These are phyloP conservation scores for Echeveria elegans DNA, from an alignment of 164 flowering plant genomes.

Conservation along the genomic window DNA sequence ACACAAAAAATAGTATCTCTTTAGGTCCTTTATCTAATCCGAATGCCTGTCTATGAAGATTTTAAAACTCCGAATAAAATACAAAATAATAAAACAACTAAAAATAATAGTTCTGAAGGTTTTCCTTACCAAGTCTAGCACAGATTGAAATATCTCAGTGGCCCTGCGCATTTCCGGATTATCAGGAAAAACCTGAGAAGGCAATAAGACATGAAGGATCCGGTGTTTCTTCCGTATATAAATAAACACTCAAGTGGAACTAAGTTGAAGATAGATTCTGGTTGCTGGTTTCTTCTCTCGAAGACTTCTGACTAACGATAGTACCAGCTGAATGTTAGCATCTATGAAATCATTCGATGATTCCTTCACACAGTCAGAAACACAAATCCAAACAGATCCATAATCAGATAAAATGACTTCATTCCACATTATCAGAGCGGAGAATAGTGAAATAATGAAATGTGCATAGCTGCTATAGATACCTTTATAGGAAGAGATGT, in stretches of 20 bases:
- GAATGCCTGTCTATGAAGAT: too few relatives aligned
- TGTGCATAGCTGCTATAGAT: too few relatives aligned
- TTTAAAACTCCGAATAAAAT: too few relatives aligned
- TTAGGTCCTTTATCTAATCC: too few relatives aligned
- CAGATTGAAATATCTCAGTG: constrained; percentile 59
- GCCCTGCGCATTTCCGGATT: constrained; percentile 88
- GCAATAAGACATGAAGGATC: too few relatives aligned
- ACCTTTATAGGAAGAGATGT: constrained; percentile 86
- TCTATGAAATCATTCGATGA: constrained; percentile 96
- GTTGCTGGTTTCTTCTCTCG: constrained; percentile 48
- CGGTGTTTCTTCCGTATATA: background rate
- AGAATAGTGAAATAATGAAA: too few relatives aligned
- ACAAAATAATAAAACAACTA: too few relatives aligned
- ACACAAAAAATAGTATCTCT: too few relatives aligned
- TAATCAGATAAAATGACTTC: too few relatives aligned
- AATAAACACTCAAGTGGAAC: background rate
- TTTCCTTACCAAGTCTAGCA: constrained; percentile 63
- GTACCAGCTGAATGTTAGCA: constrained; percentile 86
- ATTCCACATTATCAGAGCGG: too few relatives aligned
- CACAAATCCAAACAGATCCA: too few relatives aligned
- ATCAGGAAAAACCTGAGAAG: constrained; percentile 83
- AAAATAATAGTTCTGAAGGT: too few relatives aligned
- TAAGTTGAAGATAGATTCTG: constrained; percentile 58
- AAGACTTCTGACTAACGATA: constrained; percentile 68
- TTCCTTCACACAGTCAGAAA: constrained; percentile 66